Evolutionary conservation across 2,329 filamentous ascomycete genomes (phyloP).

Genomic region (Verruconis gallopava): DNA sequence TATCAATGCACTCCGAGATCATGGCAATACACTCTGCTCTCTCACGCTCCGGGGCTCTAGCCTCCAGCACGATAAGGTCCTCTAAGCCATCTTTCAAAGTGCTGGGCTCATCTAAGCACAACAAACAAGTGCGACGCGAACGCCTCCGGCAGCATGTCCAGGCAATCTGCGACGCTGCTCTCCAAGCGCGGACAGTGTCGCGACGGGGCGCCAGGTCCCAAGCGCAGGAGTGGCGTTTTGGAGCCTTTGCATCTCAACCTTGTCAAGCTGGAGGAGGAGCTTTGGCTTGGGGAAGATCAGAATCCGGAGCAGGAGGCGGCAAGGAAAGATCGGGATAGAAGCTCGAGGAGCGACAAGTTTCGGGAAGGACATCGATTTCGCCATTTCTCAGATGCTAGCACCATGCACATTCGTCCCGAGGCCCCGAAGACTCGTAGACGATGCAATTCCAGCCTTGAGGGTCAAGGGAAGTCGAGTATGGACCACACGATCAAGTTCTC

Average conservation of each 20-base stretch:
- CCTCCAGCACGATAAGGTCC: constrained; percentile 29
- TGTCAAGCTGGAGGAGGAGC: constrained; percentile 14
- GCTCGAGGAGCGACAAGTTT: constrained; percentile 16
- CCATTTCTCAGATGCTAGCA: no score
- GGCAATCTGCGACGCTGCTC: constrained; percentile 24
- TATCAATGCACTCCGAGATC: constrained; percentile 44
- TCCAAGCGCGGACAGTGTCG: constrained; percentile 14
- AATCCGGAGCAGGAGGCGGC: constrained; percentile 18
- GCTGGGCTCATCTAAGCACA: constrained; percentile 36
- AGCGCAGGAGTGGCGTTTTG: constrained; percentile 37
- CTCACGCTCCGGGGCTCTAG: constrained; percentile 22
- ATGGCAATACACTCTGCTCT: constrained; percentile 35
- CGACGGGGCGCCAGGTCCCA: constrained; percentile 23
- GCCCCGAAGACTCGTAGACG: no score
- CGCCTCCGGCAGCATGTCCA: constrained; percentile 33
- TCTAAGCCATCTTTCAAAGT: constrained; percentile 39
- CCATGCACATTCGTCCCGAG: no score
- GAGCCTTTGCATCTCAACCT: constrained; percentile 32
- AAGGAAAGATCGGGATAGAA: constrained; percentile 21
- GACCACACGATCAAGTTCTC: no score
- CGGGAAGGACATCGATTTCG: no score
- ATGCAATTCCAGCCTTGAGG: no score
- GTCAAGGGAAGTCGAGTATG: no score
- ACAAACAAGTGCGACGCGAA: constrained; percentile 29
- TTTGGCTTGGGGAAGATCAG: constrained; percentile 16